Conservation (phyloP, 345 rosid species). For the Lepidium didymum region DNA sequence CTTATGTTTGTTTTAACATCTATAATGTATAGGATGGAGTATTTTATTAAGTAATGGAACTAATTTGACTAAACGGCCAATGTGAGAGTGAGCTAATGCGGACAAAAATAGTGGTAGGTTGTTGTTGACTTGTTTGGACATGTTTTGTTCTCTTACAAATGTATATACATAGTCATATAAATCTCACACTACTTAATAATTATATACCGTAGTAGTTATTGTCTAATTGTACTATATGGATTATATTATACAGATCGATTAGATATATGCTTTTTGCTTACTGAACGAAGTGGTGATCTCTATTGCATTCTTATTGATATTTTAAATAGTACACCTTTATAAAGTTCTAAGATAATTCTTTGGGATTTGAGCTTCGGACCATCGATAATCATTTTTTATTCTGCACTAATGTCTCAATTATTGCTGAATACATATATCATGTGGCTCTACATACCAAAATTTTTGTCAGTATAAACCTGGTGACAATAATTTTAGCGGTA, state of each 20-base stretch:
- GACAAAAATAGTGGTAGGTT: slow-evolving; percentile 23
- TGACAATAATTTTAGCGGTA: no score
- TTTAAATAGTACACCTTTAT: neutral
- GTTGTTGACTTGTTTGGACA: slow-evolving; percentile 20
- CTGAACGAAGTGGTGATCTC: neutral
- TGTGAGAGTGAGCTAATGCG: slow-evolving; percentile 22
- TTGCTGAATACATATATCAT: slow-evolving; percentile 12
- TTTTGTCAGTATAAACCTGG: no score
- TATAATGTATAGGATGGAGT: neutral
- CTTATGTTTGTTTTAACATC: no score
- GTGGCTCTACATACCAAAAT: neutral
- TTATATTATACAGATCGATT: neutral
- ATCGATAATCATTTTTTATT: neutral
- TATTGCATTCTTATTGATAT: neutral
- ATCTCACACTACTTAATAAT: neutral
- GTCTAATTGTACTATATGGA: neutral
- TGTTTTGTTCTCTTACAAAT: neutral
- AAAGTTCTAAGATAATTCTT: neutral
- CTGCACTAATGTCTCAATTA: neutral
- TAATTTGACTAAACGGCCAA: slow-evolving; percentile 4
- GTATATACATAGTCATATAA: neutral
- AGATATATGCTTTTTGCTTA: neutral
- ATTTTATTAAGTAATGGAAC: neutral
- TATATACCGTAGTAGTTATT: no score
- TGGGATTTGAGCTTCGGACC: slow-evolving; percentile 13